Evolutionary conservation across 768 basidiomycete species (phyloP), one percentile per base, ranked within the genome.

Genomic region (Sarcomyxa edulis): DNA sequence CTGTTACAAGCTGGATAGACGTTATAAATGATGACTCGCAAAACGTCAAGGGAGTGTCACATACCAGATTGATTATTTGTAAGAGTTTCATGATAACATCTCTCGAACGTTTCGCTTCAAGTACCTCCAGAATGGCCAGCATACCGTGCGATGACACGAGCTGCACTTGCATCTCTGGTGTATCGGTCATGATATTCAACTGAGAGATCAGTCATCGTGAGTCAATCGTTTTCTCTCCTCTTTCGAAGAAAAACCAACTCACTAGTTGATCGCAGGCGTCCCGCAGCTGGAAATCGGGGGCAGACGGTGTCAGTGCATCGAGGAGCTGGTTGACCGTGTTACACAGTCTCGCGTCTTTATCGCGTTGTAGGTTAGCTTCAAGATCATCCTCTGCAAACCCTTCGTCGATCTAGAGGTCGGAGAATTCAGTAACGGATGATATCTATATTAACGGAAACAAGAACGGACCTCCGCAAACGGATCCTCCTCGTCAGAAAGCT

Each of bases 121-220:
- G 64, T 0, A 96, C 89, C 56, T 98, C 94, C 48, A 98, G 60
- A 44, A 97, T 86, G 1, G 92, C 93, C 7, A 98, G 71, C 84
- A 96, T 86, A 1, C 96, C 96, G 61, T 98, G 96, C 0, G 85
- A 81, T 11, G 85, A 85, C 9, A 97, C 87, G 21, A 99, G 73
- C 46, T 97, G 93, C 15, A 69, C 60, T 50, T 89, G 81, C 75
- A 95, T 87, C 48, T 95, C 92, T 5, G 87, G 84, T 1, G 79
- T 72, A 25, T 89, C 88, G 21, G 74, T 68, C 48, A 94, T 71
- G 50, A 95, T 82, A 24, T 56, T 68, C 34, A 91, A 61, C 94
- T 95, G 37, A 24, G n/a, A 32, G 19, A 9, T 16, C 7, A 9
- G 26, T 22, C 46, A 32, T 27, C 40, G n/a, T 44, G 4, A 37